A percentile compares a stretch with the other conserved stretches of the same genome.
These are phyloP conservation scores for Neurospora sp. DNA, from an alignment of 495 filamentous ascomycete species.

Conservation along the genomic window DNA sequence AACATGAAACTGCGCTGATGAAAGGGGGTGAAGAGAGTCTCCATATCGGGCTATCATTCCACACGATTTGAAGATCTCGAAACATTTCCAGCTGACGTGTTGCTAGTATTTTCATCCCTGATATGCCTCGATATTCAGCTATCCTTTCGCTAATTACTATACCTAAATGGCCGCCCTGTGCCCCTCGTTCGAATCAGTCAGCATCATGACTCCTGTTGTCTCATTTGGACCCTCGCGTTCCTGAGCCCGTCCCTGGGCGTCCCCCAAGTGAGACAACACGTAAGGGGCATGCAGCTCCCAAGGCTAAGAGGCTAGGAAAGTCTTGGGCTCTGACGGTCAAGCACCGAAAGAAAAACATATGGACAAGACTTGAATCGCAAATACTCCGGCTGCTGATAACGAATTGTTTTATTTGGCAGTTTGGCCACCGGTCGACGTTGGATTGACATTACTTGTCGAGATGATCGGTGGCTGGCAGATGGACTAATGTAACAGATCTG, in stretches of 20 bases:
- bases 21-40: not conserved
- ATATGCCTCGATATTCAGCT: not conserved
- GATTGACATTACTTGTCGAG: not conserved
- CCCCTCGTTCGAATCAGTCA: not conserved
- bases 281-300: not conserved
- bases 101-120: not conserved
- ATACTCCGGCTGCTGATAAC: not conserved
- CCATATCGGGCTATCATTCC: not conserved
- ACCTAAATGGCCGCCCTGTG: not conserved
- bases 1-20: not conserved
- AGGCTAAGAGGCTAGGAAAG: not conserved
- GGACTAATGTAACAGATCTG: not conserved
- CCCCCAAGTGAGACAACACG: not conserved
- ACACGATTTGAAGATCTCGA: not conserved
- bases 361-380: not conserved
- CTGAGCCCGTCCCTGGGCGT: not conserved
- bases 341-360: not conserved
- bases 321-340: not conserved
- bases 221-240: not conserved
- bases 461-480: not conserved
- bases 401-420: not conserved
- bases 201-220: not conserved
- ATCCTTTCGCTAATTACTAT: not conserved
- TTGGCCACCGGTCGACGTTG: not conserved
- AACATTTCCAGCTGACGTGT: not conserved